A percentile compares a stretch with the other conserved stretches of the same genome.
Conservation (phyloP, 2,329 filamentous ascomycete species). For the Pyrenophora graminea region DNA sequence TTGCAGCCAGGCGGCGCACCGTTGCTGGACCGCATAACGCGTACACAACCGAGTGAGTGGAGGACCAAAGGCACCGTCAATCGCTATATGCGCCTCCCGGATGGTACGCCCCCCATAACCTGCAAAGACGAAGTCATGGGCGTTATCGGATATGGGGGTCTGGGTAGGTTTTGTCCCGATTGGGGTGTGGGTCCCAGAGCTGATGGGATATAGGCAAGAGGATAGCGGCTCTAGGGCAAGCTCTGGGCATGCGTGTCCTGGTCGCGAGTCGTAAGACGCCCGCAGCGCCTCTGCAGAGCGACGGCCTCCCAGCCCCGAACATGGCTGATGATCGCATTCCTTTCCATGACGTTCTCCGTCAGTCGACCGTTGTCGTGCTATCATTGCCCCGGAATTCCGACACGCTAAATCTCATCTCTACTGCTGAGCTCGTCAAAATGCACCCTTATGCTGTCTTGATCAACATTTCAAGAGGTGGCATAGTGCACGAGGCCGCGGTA, state of each 20-base stretch:
- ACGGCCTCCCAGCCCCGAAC: conserved; percentile 9
- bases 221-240: conserved; percentile 51
- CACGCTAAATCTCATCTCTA: conserved; percentile 41
- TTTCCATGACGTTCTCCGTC: conserved; percentile 45
- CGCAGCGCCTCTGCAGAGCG: conserved; percentile 8
- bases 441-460: conserved; percentile 51
- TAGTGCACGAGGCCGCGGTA: conserved; percentile 57
- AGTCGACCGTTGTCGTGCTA: conserved; percentile 47
- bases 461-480: conserved; percentile 57
- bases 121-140: conserved; percentile 56
- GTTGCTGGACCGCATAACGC: conserved; percentile 32
- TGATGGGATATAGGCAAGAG: conserved; percentile 44
- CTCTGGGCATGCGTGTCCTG: conserved; percentile 55
- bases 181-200: conserved; percentile 11
- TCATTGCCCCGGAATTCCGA: conserved; percentile 39
- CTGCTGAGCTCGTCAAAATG: conserved; percentile 52
- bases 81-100: conserved; percentile 35
- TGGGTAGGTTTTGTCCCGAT: conserved; percentile 43
- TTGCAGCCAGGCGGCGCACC: conserved; percentile 51
- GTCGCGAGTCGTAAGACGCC: conserved; percentile 50
- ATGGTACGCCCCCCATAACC: conserved; percentile 50
- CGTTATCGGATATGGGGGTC: conserved; percentile 56
- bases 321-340: conserved; percentile 34
- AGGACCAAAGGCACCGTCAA: conserved; percentile 43
- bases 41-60: conserved; percentile 48